Base-by-base conservation (phyloP, 2,329 filamentous ascomycete species). In the Escovopsis sp. region DNA sequence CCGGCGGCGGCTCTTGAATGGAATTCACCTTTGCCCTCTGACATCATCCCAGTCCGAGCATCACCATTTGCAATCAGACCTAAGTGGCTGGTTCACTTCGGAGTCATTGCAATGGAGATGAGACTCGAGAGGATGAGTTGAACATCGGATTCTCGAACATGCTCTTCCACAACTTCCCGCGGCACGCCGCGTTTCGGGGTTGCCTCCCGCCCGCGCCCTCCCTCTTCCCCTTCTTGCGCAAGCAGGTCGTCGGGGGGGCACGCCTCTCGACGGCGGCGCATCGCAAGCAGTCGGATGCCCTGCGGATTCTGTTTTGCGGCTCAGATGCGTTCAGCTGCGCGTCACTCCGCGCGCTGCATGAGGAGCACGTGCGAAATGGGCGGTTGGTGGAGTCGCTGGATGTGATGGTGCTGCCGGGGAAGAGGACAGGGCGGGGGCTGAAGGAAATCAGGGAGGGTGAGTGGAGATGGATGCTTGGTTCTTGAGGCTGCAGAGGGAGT, bases 231-330 rank as follows among this genome's bases (percentile, higher is more conserved):
- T 8, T 8, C 21, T 25, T 11, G 3, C 11, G 21, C 21, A 25
- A 25, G 3, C 4, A n/a, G n/a, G n/a, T n/a, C n/a, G n/a, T 25
- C 21, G 11, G 8, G 21, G 8, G 21, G 11, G 21, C 47, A 36
- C 39, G 36, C 32, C 39, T 46, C 14, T 48, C 50, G 10, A 44
- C 45, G 12, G 39, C 32, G 11, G 26, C 35, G 9, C 31, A 39
- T 19, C 23, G 29, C 16, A 43, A 31, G 27, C 14, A 40, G 13
- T 61, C 66, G 0, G 66, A 74, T 4, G 81, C 84, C 3, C 65
- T 98, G 23, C 70, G 77, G 25, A 85, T 98, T 36, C 69, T 98
- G 4, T 98, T 94, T 59, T 96, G 87, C 58, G 90, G 90, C 42
- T 90, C 88, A 3, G 90, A 98, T 55, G 68, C 76, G 3, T 94